phyloP scores from a whole-genome alignment of 2,329 filamentous ascomycete genomes.

The Fusarium dimerum region DNA sequence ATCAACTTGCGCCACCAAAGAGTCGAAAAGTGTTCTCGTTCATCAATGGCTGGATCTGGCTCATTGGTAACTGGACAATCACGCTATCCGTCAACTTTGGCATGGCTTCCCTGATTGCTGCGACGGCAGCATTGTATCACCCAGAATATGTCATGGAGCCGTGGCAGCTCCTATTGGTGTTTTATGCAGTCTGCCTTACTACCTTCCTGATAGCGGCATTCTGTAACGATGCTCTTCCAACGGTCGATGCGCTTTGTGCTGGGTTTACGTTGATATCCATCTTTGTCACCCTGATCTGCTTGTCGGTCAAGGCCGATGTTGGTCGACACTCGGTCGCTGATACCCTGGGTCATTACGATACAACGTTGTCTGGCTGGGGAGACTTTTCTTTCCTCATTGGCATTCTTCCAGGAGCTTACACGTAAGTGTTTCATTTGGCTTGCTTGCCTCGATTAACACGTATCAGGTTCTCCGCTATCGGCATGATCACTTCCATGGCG shows the following conservation, averaged over 20 bases:
- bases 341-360: conserved; percentile 59
- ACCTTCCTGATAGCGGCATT: conserved; percentile 70
- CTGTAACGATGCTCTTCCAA: conserved; percentile 55
- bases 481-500: conserved; percentile 52
- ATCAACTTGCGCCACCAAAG: conserved; percentile 59
- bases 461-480: conserved; percentile 42
- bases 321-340: conserved; percentile 57
- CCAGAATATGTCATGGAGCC: conserved; percentile 57
- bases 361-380: conserved; percentile 67
- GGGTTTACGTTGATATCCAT: conserved; percentile 69
- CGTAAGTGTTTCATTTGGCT: conserved; percentile 12
- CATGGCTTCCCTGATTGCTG: conserved; percentile 67
- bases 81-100: conserved; percentile 70
- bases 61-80: conserved; percentile 70
- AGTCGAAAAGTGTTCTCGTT: conserved; percentile 68
- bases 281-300: conserved; percentile 53
- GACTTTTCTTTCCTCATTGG: conserved; percentile 60
- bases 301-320: conserved; percentile 62
- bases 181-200: conserved; percentile 63
- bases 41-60: conserved; percentile 73
- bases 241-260: conserved; percentile 73
- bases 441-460: not conserved
- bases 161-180: conserved; percentile 76
- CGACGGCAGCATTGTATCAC: conserved; percentile 64
- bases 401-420: conserved; percentile 46